Conservation (phyloP, 345 rosid species). For the Eucalyptus urophylla region DNA sequence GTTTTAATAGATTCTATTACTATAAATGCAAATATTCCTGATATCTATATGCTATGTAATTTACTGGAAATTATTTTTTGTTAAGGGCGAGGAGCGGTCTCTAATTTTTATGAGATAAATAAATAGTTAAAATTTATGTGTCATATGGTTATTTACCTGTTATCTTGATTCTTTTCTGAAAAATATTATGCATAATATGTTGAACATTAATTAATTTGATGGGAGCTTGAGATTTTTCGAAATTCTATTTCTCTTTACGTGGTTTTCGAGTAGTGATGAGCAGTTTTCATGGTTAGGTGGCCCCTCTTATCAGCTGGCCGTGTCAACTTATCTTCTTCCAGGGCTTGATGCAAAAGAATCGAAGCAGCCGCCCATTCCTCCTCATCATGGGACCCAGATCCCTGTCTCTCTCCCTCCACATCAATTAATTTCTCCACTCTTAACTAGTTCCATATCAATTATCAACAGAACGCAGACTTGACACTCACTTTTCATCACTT, state of each 20-base stretch:
- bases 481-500: not conserved
- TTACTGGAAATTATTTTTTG: too few relatives aligned
- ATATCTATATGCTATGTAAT: too few relatives aligned
- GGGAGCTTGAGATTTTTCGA: not conserved
- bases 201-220: not conserved
- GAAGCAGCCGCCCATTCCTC: not conserved
- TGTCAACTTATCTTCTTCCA: not conserved
- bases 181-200: accelerated
- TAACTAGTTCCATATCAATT: not conserved
- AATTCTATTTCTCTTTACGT: accelerated
- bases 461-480: not conserved
- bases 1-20: not conserved
- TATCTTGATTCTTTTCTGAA: accelerated
- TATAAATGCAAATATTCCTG: accelerated
- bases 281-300: accelerated
- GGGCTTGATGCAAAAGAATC: not conserved
- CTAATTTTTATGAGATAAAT: too few relatives aligned
- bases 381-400: accelerated
- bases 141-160: accelerated
- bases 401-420: not conserved
- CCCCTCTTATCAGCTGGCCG: not conserved
- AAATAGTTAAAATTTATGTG: too few relatives aligned
- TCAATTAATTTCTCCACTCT: not conserved
- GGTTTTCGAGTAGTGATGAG: accelerated
- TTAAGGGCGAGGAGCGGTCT: accelerated